Conservation (phyloP, 2,329 filamentous ascomycete species). For the Orbilia blumenaviensis region DNA sequence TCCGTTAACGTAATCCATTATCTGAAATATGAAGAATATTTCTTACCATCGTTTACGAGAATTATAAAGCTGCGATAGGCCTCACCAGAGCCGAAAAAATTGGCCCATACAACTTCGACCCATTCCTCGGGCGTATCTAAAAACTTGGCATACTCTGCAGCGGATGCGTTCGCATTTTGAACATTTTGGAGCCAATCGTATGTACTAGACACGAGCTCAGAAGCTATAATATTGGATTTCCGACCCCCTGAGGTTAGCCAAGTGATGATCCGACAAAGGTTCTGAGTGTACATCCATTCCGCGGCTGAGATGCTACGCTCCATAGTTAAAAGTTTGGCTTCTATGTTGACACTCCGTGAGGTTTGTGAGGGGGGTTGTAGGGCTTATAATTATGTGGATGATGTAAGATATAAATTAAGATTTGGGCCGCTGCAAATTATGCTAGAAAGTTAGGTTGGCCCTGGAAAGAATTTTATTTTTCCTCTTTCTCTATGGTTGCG, state of each 20-base stretch:
- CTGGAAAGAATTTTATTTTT: too few species aligned
- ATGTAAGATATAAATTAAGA: too few species aligned
- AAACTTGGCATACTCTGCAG: neutral
- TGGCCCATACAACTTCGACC: slow-evolving; percentile 4
- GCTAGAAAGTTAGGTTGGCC: too few species aligned
- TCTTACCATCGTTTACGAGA: slow-evolving; percentile 3
- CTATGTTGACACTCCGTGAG: neutral
- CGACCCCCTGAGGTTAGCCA: slow-evolving; percentile 8
- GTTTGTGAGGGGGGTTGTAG: too few species aligned
- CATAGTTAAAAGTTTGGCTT: neutral
- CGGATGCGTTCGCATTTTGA: neutral
- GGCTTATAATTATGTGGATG: too few species aligned
- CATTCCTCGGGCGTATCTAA: neutral
- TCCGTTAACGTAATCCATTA: neutral
- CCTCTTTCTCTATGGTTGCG: too few species aligned
- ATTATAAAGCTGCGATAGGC: neutral
- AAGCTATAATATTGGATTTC: slow-evolving; percentile 5
- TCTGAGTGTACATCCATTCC: slow-evolving; percentile 20
- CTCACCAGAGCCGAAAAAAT: slow-evolving; percentile 10
- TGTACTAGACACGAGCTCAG: neutral
- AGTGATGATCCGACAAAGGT: slow-evolving; percentile 5
- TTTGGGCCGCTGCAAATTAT: too few species aligned
- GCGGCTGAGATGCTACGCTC: neutral
- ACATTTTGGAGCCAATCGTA: neutral
- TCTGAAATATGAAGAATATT: neutral